Percentiles rank a stretch among this genome's conserved stretches.
phyloP scores from a whole-genome alignment of 1,284 basidiomycete species.

The Sanghuangporus baumii region DNA sequence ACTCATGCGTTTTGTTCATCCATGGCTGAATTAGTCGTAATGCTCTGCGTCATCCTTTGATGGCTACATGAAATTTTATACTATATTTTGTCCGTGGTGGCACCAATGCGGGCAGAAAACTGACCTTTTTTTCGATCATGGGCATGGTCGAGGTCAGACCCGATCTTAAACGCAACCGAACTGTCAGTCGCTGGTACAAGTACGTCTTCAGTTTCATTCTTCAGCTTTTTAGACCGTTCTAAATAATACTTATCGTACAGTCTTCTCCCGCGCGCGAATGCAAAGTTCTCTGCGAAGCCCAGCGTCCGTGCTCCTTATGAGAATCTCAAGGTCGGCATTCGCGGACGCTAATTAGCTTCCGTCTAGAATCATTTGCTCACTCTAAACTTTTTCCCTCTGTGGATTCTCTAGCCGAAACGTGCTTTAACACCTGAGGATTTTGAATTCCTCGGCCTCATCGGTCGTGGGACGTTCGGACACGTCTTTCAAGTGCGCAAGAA shows the following conservation, averaged over 20 bases:
- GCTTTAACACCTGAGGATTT: constrained; percentile 89
- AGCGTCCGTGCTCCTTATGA: background rate
- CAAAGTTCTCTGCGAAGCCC: constrained; percentile 5
- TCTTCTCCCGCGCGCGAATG: background rate
- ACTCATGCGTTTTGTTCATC: too few relatives aligned
- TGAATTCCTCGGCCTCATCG: constrained; percentile 98
- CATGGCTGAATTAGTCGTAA: too few relatives aligned
- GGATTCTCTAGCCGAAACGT: constrained; percentile 62
- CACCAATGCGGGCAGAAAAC: too few relatives aligned
- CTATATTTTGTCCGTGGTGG: too few relatives aligned
- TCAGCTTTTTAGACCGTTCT: background rate
- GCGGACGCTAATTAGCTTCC: too few relatives aligned
- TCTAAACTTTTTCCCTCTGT: background rate
- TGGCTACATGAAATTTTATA: too few relatives aligned
- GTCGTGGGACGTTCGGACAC: constrained; percentile 95
- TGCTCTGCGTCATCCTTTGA: too few relatives aligned
- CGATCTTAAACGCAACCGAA: constrained; percentile 82
- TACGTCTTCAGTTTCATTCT: constrained; percentile 33
- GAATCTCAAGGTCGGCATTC: too few relatives aligned
- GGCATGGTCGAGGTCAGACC: constrained; percentile 92
- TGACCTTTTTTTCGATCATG: constrained; percentile 40
- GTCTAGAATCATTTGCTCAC: background rate
- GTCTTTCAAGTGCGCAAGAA: constrained; percentile 98
- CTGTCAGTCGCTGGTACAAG: constrained; percentile 98
- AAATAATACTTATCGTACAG: background rate